Conservation (phyloP, 805 yeast genomes). For the Schizosaccharomyces lindneri region DNA sequence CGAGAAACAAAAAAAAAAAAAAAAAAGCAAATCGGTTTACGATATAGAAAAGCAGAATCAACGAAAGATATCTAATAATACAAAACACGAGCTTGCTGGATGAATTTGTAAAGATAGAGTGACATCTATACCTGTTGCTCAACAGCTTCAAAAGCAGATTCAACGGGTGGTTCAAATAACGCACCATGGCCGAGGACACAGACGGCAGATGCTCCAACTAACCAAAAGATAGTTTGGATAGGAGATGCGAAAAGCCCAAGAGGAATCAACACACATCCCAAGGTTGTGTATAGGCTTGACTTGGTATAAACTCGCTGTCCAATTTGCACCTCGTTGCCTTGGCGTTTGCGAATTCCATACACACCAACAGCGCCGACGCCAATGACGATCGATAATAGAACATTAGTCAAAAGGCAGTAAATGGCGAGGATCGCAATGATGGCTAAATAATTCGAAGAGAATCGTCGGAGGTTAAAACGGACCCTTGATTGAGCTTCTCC, state of each 20-base stretch:
- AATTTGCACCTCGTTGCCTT: conserved; percentile 60
- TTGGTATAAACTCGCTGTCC: conserved; percentile 35
- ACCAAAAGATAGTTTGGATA: conserved; percentile 72
- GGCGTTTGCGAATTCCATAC: conserved; percentile 49
- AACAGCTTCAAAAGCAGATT: conserved; percentile 49
- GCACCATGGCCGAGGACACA: conserved; percentile 68
- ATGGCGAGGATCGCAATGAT: conserved; percentile 48
- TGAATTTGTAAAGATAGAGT: neutral
- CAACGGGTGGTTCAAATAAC: conserved; percentile 83
- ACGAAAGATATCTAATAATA: too few species aligned
- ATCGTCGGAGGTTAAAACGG: conserved; percentile 63
- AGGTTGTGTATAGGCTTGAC: conserved; percentile 61
- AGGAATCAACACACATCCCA: conserved; percentile 43
- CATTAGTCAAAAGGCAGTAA: conserved; percentile 71
- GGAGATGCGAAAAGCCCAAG: conserved; percentile 76
- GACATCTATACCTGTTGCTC: conserved; percentile 28
- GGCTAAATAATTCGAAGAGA: conserved; percentile 60
- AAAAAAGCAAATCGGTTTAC: too few species aligned
- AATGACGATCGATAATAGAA: conserved; percentile 61
- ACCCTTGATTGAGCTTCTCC: conserved; percentile 49
- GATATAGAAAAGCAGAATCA: too few species aligned
- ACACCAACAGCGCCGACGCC: conserved; percentile 47
- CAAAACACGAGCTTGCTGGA: neutral
- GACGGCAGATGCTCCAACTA: conserved; percentile 62
- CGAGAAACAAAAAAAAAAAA: too few species aligned